Evolutionary conservation across 2,329 filamentous ascomycete species (phyloP).

Genomic region (Talaromyces sp.): DNA sequence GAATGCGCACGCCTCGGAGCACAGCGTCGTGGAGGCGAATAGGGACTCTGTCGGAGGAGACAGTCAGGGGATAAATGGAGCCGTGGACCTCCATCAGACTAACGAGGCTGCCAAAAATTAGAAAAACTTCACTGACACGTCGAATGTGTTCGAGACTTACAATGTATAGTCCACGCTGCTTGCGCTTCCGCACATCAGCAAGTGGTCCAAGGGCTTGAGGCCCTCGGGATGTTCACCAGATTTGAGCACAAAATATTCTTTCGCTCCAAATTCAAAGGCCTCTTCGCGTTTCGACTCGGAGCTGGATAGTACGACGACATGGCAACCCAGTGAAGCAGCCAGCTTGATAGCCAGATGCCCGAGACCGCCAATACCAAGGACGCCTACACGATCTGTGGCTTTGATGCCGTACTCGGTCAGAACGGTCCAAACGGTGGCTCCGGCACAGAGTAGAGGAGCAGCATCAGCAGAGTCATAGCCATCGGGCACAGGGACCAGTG

Average conservation of each 20-base stretch:
- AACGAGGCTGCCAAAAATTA: neutral
- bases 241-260: conserved; percentile 55
- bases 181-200: conserved; percentile 4
- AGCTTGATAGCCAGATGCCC: conserved; percentile 65
- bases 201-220: conserved; percentile 37
- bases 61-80: conserved; percentile 8
- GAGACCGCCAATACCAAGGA: conserved; percentile 68
- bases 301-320: conserved; percentile 34
- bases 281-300: conserved; percentile 23
- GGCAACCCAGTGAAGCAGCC: conserved; percentile 62
- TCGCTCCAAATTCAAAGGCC: conserved; percentile 50
- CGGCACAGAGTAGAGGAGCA: conserved; percentile 32
- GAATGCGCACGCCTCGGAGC: conserved; percentile 1
- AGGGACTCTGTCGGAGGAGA: neutral
- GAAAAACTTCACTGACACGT: neutral
- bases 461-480: conserved; percentile 23
- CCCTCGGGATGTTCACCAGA: conserved; percentile 57
- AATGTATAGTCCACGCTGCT: conserved; percentile 2
- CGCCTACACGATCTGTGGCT: conserved; percentile 62
- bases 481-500: conserved; percentile 33
- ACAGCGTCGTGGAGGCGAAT: conserved; percentile 1
- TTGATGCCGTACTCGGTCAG: conserved; percentile 54
- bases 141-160: neutral
- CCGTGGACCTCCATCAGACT: conserved; percentile 2
- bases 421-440: conserved; percentile 46